These are phyloP conservation scores for Exserohilum turcica DNA, from an alignment of 2,329 filamentous ascomycete genomes.

Conservation along the genomic window DNA sequence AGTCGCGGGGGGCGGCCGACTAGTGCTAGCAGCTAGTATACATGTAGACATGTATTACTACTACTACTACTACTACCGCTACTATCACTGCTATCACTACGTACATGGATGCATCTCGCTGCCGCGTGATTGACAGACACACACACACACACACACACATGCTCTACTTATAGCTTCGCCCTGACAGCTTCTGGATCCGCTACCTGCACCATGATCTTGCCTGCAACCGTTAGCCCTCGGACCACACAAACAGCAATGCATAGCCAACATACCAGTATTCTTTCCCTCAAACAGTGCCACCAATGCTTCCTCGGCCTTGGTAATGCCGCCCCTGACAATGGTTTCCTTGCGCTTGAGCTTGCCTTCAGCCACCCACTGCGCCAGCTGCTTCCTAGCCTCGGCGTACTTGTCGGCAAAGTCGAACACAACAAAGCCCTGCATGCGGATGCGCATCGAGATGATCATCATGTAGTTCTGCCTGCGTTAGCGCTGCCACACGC, in stretches of 20 bases:
- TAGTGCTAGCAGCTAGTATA: no score
- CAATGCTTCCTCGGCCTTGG: constrained; percentile 66
- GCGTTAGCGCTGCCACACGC: constrained; percentile 8
- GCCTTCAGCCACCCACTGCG: constrained; percentile 71
- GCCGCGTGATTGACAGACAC: no score
- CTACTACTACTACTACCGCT: no score
- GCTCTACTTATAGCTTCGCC: constrained; percentile 42
- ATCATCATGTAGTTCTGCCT: constrained; percentile 52
- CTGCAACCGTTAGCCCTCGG: constrained; percentile 49
- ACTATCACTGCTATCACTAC: no score
- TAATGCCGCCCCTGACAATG: constrained; percentile 71
- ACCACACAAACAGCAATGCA: neutral
- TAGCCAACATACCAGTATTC: constrained; percentile 67
- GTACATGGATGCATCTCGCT: no score
- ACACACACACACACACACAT: no score
- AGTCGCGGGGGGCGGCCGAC: no score
- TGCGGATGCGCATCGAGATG: constrained; percentile 50
- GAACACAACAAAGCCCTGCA: constrained; percentile 69
- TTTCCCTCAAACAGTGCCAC: constrained; percentile 68
- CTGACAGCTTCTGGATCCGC: constrained; percentile 49
- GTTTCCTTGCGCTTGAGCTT: constrained; percentile 73
- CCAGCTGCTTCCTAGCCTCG: constrained; percentile 64
- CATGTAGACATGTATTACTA: no score
- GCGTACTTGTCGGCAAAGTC: constrained; percentile 66
- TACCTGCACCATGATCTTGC: constrained; percentile 56